Base-by-base conservation (phyloP, 768 basidiomycete species). In the Daedaleopsis sinensis region DNA sequence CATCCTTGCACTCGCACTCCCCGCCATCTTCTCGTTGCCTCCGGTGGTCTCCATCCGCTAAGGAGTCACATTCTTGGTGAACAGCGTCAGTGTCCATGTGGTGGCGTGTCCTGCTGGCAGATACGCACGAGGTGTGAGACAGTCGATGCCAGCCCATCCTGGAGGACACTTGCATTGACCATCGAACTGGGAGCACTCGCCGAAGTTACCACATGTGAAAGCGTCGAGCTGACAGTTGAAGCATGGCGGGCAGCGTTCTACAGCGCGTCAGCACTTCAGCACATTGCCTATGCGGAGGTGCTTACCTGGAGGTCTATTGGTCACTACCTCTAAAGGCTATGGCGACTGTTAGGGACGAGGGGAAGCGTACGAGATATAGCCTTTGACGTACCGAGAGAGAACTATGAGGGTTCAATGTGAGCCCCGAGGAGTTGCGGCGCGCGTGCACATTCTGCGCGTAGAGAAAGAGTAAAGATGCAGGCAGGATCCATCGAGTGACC, bases 101-200 rank as follows among this genome's bases (percentile, higher is more conserved):
- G 43, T 19, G 39, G 39, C 27, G 27, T 42, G 39, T 39, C 42
- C 16, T 19, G 37, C 1, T 32, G 18, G n/a, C 35, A 23, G 19
- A n/a, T 6, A 83, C 93, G 51, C 75, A 97, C 96, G 90, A 21
- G 97, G 96, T 9, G 85, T 84, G 55, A 97, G 76, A 76, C 97
- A 99, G 70, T 98, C 96, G 39, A 95, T 90, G 1, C 97, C 97
- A 49, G 94, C 93, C 87, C 96, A 99, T n/a, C 97, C 97, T 44
- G 93, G 84, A 1, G 95, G 94, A 70, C 97, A 99, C 70, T 94
- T 89, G 77, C 97, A 99, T 68, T 97, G 94, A 1, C 97, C 97
- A 70, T 98, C 88, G 70, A 91, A 98, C 52, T 85, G 82, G 70
- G 96, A 89, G 76, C 97, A 99, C 47, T 87, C 78, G 27, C 94